Conservation (phyloP, 176 grass and related monocot species). For the Lolium perenne region DNA sequence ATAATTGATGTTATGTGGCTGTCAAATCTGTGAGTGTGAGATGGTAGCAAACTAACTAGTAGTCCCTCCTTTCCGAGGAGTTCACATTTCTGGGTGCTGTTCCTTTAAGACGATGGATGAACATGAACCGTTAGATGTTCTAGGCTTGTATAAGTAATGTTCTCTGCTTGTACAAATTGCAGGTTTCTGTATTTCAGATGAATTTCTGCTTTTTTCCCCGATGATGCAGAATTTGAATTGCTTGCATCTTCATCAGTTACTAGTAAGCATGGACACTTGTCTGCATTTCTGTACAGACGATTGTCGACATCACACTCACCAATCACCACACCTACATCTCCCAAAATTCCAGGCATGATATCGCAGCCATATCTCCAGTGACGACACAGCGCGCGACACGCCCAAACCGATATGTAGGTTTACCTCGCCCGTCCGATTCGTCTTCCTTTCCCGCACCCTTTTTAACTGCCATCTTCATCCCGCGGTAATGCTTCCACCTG, state of each 20-base stretch:
- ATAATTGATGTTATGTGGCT: slow-evolving; percentile 65
- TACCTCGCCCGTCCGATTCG: slow-evolving; percentile 3
- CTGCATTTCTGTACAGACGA: no score
- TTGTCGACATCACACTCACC: not conserved
- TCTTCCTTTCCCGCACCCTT: slow-evolving; percentile 18
- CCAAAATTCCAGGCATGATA: not conserved
- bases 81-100: not conserved
- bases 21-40: slow-evolving; percentile 47
- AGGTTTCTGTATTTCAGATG: not conserved
- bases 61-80: not conserved
- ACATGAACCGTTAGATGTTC: not conserved
- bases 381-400: slow-evolving; percentile 31
- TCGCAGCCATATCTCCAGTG: not conserved
- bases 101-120: not conserved
- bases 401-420: not conserved
- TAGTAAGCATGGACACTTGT: not conserved
- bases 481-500: slow-evolving; percentile 38
- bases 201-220: not conserved
- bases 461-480: slow-evolving; percentile 18
- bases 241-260: not conserved
- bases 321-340: not conserved
- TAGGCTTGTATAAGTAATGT: no score
- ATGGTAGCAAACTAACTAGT: not conserved
- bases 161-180: slow-evolving; percentile 25
- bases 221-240: not conserved